These are phyloP conservation scores for Zizania latifolia DNA, from an alignment of 176 grass and related monocot species.

Conservation along the genomic window DNA sequence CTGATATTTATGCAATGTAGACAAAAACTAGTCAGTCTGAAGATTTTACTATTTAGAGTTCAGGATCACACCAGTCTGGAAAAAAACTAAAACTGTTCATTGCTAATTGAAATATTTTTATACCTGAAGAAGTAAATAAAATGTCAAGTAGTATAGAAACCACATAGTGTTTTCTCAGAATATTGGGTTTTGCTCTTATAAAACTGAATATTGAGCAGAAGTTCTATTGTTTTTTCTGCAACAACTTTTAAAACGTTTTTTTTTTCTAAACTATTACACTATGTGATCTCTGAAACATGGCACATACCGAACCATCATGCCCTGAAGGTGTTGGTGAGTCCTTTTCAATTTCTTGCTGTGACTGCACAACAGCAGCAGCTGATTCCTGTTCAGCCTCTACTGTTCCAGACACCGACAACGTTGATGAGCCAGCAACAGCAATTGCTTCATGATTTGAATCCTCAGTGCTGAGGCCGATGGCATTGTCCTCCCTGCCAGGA, in stretches of 20 bases:
- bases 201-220: not conserved
- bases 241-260: not conserved
- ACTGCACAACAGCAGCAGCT: not conserved
- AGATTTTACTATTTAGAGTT: not conserved
- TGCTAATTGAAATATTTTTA: not conserved
- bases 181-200: not conserved
- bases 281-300: not conserved
- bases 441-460: not conserved
- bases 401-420: not conserved
- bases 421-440: not conserved
- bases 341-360: constrained; percentile 3
- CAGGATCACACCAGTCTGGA: not conserved
- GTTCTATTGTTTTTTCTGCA: not conserved
- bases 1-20: not conserved
- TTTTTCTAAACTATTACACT: not conserved
- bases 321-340: not conserved
- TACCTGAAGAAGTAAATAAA: not conserved
- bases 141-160: not conserved
- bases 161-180: not conserved
- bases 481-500: not conserved
- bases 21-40: not conserved
- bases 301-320: constrained; percentile 34
- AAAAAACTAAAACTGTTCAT: not conserved
- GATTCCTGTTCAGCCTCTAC: not conserved
- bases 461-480: not conserved